A percentile compares a stretch with the other conserved stretches of the same genome.
Evolutionary conservation across 495 filamentous ascomycete genomes (phyloP).

Genomic region (Neurospora sp.): DNA sequence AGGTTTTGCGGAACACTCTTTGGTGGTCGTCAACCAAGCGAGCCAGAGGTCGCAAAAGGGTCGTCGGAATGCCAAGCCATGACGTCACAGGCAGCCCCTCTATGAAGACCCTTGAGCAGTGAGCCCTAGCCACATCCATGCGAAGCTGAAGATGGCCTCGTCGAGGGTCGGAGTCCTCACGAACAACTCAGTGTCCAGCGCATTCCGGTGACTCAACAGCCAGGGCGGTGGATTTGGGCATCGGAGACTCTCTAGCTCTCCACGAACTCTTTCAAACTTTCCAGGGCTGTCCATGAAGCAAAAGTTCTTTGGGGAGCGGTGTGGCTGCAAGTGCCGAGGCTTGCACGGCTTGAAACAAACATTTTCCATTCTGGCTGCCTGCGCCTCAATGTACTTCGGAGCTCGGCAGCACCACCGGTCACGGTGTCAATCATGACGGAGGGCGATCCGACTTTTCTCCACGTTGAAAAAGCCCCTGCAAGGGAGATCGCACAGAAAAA

Average conservation of each 20-base stretch:
- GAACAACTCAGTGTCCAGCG: not conserved
- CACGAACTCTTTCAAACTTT: not conserved
- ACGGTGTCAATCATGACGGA: not conserved
- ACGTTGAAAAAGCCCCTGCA: not conserved
- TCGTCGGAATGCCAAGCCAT: not conserved
- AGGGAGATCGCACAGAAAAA: not conserved
- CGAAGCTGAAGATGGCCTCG: constrained; percentile 1
- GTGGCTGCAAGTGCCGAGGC: not conserved
- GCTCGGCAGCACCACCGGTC: not conserved
- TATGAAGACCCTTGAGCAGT: not conserved
- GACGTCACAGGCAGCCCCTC: not conserved
- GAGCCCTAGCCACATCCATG: constrained; percentile 1
- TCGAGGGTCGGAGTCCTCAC: not conserved
- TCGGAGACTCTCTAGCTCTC: not conserved
- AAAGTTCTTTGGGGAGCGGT: not conserved
- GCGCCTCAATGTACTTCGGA: not conserved
- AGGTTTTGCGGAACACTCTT: not conserved
- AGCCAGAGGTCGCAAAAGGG: not conserved
- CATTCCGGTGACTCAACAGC: not conserved
- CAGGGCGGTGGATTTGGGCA: not conserved
- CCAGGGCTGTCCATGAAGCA: not conserved
- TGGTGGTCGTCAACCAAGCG: not conserved
- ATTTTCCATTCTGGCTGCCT: not conserved
- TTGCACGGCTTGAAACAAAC: not conserved
- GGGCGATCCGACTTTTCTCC: not conserved